phyloP scores from a whole-genome alignment of 1,284 basidiomycete genomes.

The Microbotryum saponariae region DNA sequence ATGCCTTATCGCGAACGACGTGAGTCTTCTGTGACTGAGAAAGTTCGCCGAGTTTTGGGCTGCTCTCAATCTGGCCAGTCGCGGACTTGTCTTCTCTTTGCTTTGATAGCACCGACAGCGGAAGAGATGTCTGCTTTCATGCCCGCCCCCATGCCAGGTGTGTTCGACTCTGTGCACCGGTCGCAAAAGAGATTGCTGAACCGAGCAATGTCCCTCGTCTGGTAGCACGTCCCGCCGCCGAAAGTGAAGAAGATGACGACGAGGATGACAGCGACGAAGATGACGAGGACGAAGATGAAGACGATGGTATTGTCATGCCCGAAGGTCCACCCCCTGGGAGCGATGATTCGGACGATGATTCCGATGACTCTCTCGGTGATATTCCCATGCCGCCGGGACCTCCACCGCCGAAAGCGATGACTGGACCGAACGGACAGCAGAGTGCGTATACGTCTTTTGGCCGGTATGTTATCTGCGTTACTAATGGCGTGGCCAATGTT shows the following conservation, averaged over 20 bases:
- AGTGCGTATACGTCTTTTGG: neutral
- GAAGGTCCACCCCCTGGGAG: constrained; percentile 61
- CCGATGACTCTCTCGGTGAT: constrained; percentile 32
- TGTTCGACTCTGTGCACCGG: neutral
- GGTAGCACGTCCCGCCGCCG: neutral
- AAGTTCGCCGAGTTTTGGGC: neutral
- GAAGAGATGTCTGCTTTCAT: constrained; percentile 31
- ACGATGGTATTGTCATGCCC: constrained; percentile 80
- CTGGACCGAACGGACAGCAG: too few relatives aligned
- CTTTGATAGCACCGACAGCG: constrained; percentile 25
- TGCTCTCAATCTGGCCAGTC: neutral
- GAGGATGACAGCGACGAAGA: constrained; percentile 11
- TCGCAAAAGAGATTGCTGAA: too few relatives aligned
- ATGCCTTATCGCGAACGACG: constrained; percentile 80
- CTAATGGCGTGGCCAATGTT: neutral
- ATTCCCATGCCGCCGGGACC: constrained; percentile 33
- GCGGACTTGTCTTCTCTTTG: constrained; percentile 16
- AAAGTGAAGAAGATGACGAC: constrained; percentile 32
- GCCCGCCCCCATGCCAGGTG: neutral
- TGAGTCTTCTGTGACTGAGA: constrained; percentile 7
- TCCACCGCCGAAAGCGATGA: constrained; percentile 28
- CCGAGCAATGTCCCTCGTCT: too few relatives aligned
- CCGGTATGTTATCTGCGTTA: neutral
- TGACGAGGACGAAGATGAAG: constrained; percentile 43
- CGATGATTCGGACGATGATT: constrained; percentile 12